Evolutionary conservation across 306 rosid species (phyloP).

Genomic region (Nissolia schottii): DNA sequence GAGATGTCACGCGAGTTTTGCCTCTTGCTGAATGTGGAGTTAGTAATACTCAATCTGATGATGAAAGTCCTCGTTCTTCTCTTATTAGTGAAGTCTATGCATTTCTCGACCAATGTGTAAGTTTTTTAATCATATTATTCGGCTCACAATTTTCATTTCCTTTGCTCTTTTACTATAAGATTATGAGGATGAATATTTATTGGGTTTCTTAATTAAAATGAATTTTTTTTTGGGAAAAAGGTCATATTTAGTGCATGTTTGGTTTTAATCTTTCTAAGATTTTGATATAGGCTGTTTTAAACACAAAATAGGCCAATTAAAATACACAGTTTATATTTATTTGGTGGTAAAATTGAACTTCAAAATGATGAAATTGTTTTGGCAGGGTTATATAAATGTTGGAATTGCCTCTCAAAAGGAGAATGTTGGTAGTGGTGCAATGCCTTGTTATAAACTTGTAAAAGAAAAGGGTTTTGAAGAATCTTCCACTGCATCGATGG

Average conservation of each 20-base stretch:
- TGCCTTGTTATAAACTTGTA: slow-evolving; percentile 54
- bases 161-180: slow-evolving; percentile 4
- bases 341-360: slow-evolving; percentile 12
- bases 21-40: slow-evolving; percentile 93
- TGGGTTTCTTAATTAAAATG: slow-evolving; percentile 5
- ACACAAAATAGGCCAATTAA: not conserved
- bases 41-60: slow-evolving; percentile 40
- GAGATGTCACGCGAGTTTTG: slow-evolving; percentile 86
- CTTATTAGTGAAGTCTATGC: slow-evolving; percentile 83
- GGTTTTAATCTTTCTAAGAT: not conserved
- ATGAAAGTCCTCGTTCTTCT: slow-evolving; percentile 55
- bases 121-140: slow-evolving; percentile 33
- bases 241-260: not conserved
- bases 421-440: slow-evolving; percentile 48
- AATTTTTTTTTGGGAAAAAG: not conserved
- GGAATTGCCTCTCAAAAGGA: slow-evolving; percentile 89
- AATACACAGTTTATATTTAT: not conserved
- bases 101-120: slow-evolving; percentile 90
- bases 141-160: slow-evolving; percentile 15
- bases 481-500: slow-evolving; percentile 58
- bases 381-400: slow-evolving; percentile 94
- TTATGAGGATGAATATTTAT: not conserved
- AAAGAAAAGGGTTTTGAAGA: slow-evolving; percentile 59
- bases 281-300: not conserved
- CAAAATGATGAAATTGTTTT: slow-evolving; percentile 25